Evolutionary conservation across 331 rosid genomes (phyloP).

Genomic region (Acacia pycnantha): DNA sequence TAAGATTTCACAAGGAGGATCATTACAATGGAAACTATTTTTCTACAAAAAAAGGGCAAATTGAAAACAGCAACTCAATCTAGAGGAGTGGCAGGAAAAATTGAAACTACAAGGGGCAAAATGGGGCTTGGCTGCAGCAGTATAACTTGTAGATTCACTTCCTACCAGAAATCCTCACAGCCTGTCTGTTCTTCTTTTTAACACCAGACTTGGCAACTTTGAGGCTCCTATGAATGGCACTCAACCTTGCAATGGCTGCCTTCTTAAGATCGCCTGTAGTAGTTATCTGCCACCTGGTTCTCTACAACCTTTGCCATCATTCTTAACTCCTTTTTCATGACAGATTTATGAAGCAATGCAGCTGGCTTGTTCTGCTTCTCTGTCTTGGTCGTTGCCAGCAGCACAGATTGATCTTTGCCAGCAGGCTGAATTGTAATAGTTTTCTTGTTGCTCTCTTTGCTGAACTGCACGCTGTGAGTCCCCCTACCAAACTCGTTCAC

Average conservation of each 20-base stretch:
- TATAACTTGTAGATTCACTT: constrained; percentile 41
- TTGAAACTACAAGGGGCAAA: constrained; percentile 19
- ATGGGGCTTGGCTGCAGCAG: constrained; percentile 17
- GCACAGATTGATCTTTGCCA: constrained; percentile 74
- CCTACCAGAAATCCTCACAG: constrained; percentile 45
- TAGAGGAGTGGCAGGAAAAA: neutral
- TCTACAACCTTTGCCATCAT: constrained; percentile 77
- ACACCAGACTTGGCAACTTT: constrained; percentile 88
- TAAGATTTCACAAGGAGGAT: no score
- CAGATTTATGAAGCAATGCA: constrained; percentile 77
- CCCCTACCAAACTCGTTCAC: constrained; percentile 88
- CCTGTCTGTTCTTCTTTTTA: constrained; percentile 94
- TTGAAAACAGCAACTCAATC: no score
- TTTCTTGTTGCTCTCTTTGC: constrained; percentile 87
- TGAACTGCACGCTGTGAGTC: constrained; percentile 86
- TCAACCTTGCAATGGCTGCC: constrained; percentile 89
- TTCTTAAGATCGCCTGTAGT: constrained; percentile 89
- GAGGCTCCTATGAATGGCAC: constrained; percentile 81
- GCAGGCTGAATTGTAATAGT: constrained; percentile 70
- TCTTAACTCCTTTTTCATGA: constrained; percentile 82
- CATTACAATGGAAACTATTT: no score
- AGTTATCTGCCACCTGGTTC: constrained; percentile 79
- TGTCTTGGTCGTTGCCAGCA: constrained; percentile 83
- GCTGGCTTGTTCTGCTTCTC: constrained; percentile 92
- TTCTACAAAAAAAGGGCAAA: no score